phyloP scores from a whole-genome alignment of 2,329 filamentous ascomycete genomes.

The Fusarium sterilihyphosum region DNA sequence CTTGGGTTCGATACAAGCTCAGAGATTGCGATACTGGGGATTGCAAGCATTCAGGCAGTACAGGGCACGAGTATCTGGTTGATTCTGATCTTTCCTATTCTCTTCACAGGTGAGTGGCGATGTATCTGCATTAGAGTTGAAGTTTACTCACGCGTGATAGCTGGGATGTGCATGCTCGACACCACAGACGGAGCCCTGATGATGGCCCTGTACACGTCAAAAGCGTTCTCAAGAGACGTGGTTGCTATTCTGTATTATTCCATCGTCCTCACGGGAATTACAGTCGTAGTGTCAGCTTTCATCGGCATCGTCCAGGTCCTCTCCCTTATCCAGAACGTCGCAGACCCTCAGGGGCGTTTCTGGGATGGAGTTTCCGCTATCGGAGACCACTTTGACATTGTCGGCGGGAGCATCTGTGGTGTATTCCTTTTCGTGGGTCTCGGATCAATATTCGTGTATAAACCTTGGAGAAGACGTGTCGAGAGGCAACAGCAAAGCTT shows the following conservation, averaged over 20 bases:
- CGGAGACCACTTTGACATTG: slow-evolving; percentile 84
- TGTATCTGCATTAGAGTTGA: too few relatives aligned
- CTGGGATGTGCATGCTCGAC: slow-evolving; percentile 94
- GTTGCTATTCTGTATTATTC: slow-evolving; percentile 97
- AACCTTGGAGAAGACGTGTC: slow-evolving; percentile 74
- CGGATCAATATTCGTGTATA: slow-evolving; percentile 78
- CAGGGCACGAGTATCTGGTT: slow-evolving; percentile 92
- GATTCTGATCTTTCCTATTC: slow-evolving; percentile 87
- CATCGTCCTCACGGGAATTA: slow-evolving; percentile 84
- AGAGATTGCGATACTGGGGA: slow-evolving; percentile 91
- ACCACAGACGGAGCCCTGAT: slow-evolving; percentile 93
- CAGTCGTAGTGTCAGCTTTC: slow-evolving; percentile 82
- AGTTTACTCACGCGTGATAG: slow-evolving; percentile 50
- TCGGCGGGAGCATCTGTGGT: slow-evolving; percentile 87
- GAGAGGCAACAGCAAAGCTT: slow-evolving; percentile 40
- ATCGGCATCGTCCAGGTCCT: slow-evolving; percentile 89
- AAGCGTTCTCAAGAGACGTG: slow-evolving; percentile 78
- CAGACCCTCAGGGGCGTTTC: slow-evolving; percentile 77
- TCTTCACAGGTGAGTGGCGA: slow-evolving; percentile 77
- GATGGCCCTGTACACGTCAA: slow-evolving; percentile 91
- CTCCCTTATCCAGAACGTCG: slow-evolving; percentile 79
- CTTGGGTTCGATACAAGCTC: slow-evolving; percentile 96
- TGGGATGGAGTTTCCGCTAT: slow-evolving; percentile 87
- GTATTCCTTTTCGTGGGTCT: slow-evolving; percentile 82
- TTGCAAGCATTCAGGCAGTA: slow-evolving; percentile 86